Evolutionary conservation across 1,139 yeast genomes (phyloP), one percentile per base, ranked within the genome.

Genomic region (Wickerhamomyces sp.): DNA sequence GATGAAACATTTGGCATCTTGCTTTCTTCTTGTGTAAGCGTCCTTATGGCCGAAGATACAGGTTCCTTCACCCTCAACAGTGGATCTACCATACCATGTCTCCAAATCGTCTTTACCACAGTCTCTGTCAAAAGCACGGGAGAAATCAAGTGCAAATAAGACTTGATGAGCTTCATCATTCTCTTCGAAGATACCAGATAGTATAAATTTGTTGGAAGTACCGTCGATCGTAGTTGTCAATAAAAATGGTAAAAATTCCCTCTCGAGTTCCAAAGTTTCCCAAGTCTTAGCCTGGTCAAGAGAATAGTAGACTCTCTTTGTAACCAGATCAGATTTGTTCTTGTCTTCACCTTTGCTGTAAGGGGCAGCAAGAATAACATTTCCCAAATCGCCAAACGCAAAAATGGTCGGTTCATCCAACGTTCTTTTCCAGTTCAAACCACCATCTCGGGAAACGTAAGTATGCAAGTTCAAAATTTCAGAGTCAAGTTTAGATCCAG

Each of bases 381-480:
- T 86, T 32, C 95, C 96, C 39, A 75, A 74, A 57, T 87, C 95
- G 36, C 93, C 95, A 60, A 78, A 81, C 0, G 81, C 67, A 45
- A 73, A 78, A 5, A 68, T 51, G 30, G 76, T 66, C 2, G 88
- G 77, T 26, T 66, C 71, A 26, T 75, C 74, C 18, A 78, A 51
- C 1, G 78, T 72, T 38, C 65, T 55, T 26, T 58, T 58, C 96
- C 96, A 88, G 0, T 79, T 62, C 7, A 69, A 57, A 16, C 96
- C 96, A 25, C 88, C 91, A 58, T 87, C 87, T 42, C 85, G 69
- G 0, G 95, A 84, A 5, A 84, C 52, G 55, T 68, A 86, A 1
- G 88, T 78, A 15, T 63, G 58, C 51, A 65, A 45, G 4, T 62
- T 52, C 0, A 50, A 37, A 11, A 53, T 30, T 17, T 61, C 58